These are phyloP conservation scores for Pseudonitzschia multiseries DNA, from an alignment of 108 stramenopile genomes.

Conservation along the genomic window DNA sequence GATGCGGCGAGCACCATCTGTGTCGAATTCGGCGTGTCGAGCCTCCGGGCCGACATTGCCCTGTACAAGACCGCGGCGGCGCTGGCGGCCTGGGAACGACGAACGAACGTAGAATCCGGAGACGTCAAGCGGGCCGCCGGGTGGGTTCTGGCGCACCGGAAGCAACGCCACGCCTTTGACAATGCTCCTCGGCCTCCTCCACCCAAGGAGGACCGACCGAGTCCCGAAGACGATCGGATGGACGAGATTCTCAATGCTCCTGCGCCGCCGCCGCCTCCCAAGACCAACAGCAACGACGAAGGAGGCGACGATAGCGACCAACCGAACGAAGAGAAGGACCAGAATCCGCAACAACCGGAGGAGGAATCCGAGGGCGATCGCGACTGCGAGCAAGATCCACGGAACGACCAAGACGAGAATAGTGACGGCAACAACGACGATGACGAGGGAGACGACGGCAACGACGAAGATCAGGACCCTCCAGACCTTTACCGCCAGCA, in stretches of 20 bases:
- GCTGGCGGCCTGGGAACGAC: conserved; percentile 24
- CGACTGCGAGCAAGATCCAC: background rate
- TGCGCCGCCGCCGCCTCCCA: conserved; percentile 1
- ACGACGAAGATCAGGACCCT: conserved; percentile 10
- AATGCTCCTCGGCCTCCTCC: background rate
- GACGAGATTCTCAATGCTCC: background rate
- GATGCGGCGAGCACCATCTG: conserved; percentile 20
- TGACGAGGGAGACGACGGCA: background rate
- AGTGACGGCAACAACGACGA: background rate
- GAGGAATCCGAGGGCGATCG: background rate
- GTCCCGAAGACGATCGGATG: background rate
- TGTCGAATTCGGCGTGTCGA: conserved; percentile 15
- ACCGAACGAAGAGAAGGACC: background rate
- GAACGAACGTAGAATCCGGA: background rate
- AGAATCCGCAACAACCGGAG: background rate
- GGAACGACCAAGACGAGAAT: background rate
- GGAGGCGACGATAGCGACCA: too few relatives aligned
- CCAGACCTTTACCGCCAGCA: conserved; percentile 27
- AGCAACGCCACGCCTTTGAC: conserved; percentile 10
- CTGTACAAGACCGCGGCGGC: conserved; percentile 24
- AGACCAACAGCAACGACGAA: background rate
- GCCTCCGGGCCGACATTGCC: conserved; percentile 25
- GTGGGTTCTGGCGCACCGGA: conserved; percentile 23
- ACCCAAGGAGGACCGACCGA: background rate
- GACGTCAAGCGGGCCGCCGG: conserved; percentile 19